phyloP scores from a whole-genome alignment of 106 monocot genomes.

The Apostasia shenzhenica region DNA sequence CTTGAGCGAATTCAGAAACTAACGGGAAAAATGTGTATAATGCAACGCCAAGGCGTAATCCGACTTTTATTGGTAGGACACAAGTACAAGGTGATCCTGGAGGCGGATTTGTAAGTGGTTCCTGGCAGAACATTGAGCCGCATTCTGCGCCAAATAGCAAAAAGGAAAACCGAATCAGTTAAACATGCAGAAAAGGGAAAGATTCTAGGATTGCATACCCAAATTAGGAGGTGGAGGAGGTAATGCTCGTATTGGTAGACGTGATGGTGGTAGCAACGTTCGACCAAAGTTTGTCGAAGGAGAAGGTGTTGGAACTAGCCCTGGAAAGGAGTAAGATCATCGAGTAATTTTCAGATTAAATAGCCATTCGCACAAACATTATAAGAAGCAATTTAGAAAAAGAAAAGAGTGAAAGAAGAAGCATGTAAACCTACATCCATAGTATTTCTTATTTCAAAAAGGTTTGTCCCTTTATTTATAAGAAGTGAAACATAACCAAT shows the following conservation, averaged over 20 bases:
- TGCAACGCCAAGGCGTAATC: constrained; percentile 43
- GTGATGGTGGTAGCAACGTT: constrained; percentile 21
- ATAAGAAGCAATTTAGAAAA: constrained; percentile 3
- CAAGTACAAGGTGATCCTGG: constrained; percentile 71
- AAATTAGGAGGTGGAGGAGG: constrained; percentile 88
- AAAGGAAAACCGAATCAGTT: no score
- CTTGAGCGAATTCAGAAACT: constrained; percentile 76
- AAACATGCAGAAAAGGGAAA: no score
- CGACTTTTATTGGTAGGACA: constrained; percentile 83
- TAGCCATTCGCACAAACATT: background rate
- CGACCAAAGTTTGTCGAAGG: constrained; percentile 22
- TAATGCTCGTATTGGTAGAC: constrained; percentile 26
- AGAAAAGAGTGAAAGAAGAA: background rate
- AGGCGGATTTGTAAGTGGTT: constrained; percentile 55
- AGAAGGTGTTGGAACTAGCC: constrained; percentile 34
- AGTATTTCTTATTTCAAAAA: no score
- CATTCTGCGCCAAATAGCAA: constrained; percentile 43
- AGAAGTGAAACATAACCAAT: no score
- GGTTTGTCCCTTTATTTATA: no score
- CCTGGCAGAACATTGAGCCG: constrained; percentile 39
- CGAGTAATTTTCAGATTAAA: constrained; percentile 1
- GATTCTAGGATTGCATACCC: constrained; percentile 17
- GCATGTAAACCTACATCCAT: no score
- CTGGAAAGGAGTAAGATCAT: constrained; percentile 22
- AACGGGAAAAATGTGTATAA: constrained; percentile 83